Percentiles rank a stretch among this genome's conserved stretches.
These are phyloP conservation scores for Colletotrichum gloeosporioides DNA, from an alignment of 2,329 filamentous ascomycete species.

Conservation along the genomic window DNA sequence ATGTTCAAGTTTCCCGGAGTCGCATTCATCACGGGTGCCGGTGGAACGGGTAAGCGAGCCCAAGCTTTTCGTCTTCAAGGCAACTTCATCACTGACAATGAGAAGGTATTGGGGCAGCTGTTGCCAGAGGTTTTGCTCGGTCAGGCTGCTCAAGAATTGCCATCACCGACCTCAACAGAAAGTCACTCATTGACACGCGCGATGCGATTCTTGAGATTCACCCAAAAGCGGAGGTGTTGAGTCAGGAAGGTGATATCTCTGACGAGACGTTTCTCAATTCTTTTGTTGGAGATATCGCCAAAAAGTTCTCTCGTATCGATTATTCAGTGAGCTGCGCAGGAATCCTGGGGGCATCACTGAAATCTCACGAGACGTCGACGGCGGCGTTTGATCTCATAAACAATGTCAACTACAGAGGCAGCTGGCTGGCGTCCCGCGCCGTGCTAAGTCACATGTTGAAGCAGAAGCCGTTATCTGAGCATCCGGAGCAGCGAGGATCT, in stretches of 20 bases:
- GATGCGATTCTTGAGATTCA: constrained; percentile 35
- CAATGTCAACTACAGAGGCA: constrained; percentile 59
- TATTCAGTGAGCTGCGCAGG: constrained; percentile 64
- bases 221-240: constrained; percentile 37
- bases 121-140: constrained; percentile 53
- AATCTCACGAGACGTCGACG: constrained; percentile 50
- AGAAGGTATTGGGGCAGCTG: constrained; percentile 60
- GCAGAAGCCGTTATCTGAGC: constrained; percentile 45
- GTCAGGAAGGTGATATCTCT: constrained; percentile 50
- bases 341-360: constrained; percentile 46
- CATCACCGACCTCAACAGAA: constrained; percentile 56
- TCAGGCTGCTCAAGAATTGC: constrained; percentile 56
- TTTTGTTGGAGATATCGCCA: constrained; percentile 36
- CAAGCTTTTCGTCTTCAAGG: not conserved
- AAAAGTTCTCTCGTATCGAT: constrained; percentile 52
- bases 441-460: constrained; percentile 49
- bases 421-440: constrained; percentile 51
- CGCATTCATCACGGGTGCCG: constrained; percentile 52
- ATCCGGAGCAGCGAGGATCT: constrained; percentile 48
- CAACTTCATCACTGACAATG: not conserved
- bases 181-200: constrained; percentile 41
- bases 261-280: constrained; percentile 47
- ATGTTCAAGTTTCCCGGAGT: constrained; percentile 44
- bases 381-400: constrained; percentile 59
- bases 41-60: constrained; percentile 44